Base-by-base conservation (phyloP, 2,329 filamentous ascomycete species). In the Fonsecaea multimorphosa region DNA sequence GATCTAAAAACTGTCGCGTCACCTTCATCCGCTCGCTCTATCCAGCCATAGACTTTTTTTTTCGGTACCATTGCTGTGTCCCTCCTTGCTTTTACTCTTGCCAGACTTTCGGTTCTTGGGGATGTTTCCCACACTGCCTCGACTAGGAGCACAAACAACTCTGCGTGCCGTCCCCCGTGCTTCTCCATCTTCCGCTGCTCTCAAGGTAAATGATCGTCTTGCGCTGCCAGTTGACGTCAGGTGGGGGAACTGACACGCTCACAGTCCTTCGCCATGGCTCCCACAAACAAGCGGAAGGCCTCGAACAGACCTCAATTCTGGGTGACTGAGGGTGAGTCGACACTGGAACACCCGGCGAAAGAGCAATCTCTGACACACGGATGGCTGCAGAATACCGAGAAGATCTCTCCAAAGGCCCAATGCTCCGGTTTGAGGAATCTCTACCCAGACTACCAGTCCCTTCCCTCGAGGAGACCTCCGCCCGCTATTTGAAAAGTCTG, bases 381-480 rank as follows among this genome's bases (percentile, higher is more conserved):
- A 53, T 60, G 31, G 54, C 66, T 73, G 46, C 75, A 88, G 87
- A 86, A 70, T 89, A 89, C 80, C 84, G 83, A 72, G 87, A 89
- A 78, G 86, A 89, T 73, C 76, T 81, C 68, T 83, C 82, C 74
- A 89, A 88, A 75, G 87, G 87, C 65, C 79, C 82, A 46, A 89
- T 89, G 86, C 83, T 89, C 73, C 84, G 87, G 49, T 89, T 87
- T 73, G 87, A 89, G 77, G 86, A 89, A 67, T 89, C 86, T 14
- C 82, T 89, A 40, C 87, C 87, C 54, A 80, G 79, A 58, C 79
- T 89, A 52, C 87, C 87, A 9, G 85, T 89, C 49, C 87, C 87
- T 27, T 82, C 85, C 6, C 82, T 89, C 66, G 85, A 89, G 74
- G 87, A 89, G 76, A 89, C 87, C 44, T 81, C 84, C 67, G 83